These are phyloP conservation scores for Liriodendron chinense DNA, from an alignment of 164 flowering plant genomes.

Conservation along the genomic window DNA sequence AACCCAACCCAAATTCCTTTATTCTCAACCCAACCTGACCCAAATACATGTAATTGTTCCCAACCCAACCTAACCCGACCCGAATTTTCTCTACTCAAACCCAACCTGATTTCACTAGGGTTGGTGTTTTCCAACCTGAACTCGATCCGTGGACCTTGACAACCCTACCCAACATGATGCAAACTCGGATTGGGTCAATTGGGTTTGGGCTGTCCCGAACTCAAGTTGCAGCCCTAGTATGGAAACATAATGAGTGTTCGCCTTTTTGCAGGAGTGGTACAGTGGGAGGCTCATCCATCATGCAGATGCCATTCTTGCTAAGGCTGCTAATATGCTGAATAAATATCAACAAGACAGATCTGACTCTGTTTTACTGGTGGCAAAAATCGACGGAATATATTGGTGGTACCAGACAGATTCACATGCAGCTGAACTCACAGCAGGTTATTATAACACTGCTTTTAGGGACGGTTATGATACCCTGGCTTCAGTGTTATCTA, in stretches of 20 bases:
- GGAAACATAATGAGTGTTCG: background rate
- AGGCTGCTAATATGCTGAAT: conserved; percentile 43
- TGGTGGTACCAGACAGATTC: conserved; percentile 83
- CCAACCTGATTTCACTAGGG: no score
- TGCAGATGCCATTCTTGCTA: conserved; percentile 54
- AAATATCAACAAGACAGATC: conserved; percentile 31
- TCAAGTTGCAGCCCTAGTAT: no score
- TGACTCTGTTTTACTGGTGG: conserved; percentile 42
- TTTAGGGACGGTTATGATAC: conserved; percentile 65
- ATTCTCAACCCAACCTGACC: no score
- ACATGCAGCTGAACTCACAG: conserved; percentile 88
- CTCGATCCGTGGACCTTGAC: no score
- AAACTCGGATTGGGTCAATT: no score
- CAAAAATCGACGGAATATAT: conserved; percentile 82
- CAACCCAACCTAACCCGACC: no score
- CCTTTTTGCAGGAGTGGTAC: conserved; percentile 58
- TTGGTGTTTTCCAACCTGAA: no score
- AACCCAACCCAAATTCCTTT: no score
- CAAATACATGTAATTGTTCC: no score
- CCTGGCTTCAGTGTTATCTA: conserved; percentile 55
- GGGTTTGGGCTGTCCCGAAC: no score
- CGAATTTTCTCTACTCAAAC: no score
- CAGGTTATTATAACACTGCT: conserved; percentile 85
- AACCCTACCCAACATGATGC: no score
- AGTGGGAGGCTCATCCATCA: conserved; percentile 53